Evolutionary conservation across 2,329 filamentous ascomycete genomes (phyloP).

Genomic region (Neurospora sp.): DNA sequence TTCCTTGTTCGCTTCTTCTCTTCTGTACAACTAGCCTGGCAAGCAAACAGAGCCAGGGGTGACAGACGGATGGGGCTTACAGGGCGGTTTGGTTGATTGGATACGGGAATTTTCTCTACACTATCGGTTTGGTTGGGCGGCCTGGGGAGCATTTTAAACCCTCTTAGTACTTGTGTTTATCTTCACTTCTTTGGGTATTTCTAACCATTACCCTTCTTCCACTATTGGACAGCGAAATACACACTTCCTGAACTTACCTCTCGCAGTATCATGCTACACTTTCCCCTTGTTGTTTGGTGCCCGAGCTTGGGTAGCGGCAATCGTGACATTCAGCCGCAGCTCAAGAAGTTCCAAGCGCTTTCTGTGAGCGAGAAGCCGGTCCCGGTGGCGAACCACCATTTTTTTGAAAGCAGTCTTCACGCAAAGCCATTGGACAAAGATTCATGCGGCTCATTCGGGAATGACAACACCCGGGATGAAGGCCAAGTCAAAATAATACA

Average conservation of each 20-base stretch:
- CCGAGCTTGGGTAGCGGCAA: background rate
- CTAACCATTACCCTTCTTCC: background rate
- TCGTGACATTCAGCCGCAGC: background rate
- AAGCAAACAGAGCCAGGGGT: background rate
- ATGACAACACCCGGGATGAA: background rate
- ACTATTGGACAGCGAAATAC: background rate
- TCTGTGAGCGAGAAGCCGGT: background rate
- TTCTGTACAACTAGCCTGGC: background rate
- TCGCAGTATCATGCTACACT: background rate
- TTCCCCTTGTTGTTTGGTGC: background rate
- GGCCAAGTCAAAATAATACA: background rate
- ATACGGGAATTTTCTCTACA: background rate
- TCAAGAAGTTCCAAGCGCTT: background rate
- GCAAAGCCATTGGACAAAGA: background rate
- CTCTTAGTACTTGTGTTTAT: background rate
- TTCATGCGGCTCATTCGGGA: background rate
- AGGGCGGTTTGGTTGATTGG: background rate
- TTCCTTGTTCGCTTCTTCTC: slow-evolving; percentile 1
- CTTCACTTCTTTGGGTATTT: background rate
- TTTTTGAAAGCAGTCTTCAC: background rate
- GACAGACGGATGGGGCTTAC: background rate
- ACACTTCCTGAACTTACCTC: background rate
- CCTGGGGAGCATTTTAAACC: background rate
- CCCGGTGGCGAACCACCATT: background rate
- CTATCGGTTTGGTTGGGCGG: background rate